A percentile compares a stretch with the other conserved stretches of the same genome.
Evolutionary conservation across 257 asterid species (phyloP).

Genomic region (Apocynum venetum): DNA sequence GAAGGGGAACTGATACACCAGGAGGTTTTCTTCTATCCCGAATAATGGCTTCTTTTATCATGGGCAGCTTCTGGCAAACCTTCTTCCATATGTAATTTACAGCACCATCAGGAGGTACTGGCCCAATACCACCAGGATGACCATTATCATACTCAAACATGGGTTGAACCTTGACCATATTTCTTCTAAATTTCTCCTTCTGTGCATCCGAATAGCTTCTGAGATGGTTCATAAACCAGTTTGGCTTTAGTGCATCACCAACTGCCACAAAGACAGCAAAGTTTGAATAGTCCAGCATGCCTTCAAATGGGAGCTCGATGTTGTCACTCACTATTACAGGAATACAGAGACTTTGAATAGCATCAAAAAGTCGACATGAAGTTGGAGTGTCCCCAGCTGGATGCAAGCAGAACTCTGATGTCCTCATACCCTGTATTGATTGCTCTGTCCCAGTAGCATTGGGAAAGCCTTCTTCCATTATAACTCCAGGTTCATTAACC

Average conservation of each 20-base stretch:
- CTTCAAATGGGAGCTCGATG: conserved; percentile 95
- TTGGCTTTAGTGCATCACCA: conserved; percentile 68
- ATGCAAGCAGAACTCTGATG: conserved; percentile 90
- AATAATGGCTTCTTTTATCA: conserved; percentile 62
- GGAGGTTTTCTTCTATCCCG: conserved; percentile 87
- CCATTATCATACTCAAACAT: conserved; percentile 66
- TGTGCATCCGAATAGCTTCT: conserved; percentile 49
- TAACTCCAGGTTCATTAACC: conserved; percentile 54
- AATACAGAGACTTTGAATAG: conserved; percentile 89
- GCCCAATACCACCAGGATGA: conserved; percentile 66
- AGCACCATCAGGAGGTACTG: conserved; percentile 55
- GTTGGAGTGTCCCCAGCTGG: conserved; percentile 98
- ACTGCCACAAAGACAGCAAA: conserved; percentile 74
- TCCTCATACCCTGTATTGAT: conserved; percentile 84
- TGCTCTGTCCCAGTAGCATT: conserved; percentile 90
- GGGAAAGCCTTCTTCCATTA: conserved; percentile 93
- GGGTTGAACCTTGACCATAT: conserved; percentile 57
- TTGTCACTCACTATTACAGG: conserved; percentile 84
- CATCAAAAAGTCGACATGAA: conserved; percentile 88
- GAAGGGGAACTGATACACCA: conserved; percentile 62
- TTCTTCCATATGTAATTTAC: conserved; percentile 85
- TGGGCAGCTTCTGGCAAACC: conserved; percentile 69
- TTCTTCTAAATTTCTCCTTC: conserved; percentile 50
- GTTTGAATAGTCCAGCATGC: conserved; percentile 68
- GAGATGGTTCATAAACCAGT: conserved; percentile 73